Conservation (phyloP, 2,329 filamentous ascomycete genomes). For the Trichophyton schoenleinii region DNA sequence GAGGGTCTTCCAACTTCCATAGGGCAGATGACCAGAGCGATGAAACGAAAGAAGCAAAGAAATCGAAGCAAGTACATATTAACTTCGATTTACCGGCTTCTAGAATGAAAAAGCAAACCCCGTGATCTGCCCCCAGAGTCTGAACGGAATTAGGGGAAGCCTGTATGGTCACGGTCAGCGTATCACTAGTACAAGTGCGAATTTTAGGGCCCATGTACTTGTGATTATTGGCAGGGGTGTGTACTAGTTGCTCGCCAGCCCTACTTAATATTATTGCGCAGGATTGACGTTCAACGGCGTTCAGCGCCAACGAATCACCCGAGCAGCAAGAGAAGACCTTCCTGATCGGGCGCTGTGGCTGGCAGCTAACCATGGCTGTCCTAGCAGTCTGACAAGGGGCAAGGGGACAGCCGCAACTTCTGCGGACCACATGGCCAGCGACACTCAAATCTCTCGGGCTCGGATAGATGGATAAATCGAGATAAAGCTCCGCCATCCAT, state of each 20-base stretch:
- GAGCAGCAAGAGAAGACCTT: neutral
- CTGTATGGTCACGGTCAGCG: conserved; percentile 1
- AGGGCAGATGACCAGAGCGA: neutral
- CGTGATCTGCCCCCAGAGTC: neutral
- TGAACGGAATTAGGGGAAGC: neutral
- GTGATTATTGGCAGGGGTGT: neutral
- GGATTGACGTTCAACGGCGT: neutral
- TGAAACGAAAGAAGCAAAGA: conserved; percentile 2
- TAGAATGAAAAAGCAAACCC: neutral
- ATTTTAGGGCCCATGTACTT: neutral
- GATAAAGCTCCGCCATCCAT: conserved; percentile 2
- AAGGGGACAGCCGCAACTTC: neutral
- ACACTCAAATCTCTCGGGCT: neutral
- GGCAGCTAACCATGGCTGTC: neutral
- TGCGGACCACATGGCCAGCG: conserved; percentile 1
- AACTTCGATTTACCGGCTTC: neutral
- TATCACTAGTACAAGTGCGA: neutral
- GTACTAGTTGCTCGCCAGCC: neutral
- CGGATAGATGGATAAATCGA: conserved; percentile 1
- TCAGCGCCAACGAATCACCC: neutral
- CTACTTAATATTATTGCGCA: neutral
- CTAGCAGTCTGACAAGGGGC: neutral
- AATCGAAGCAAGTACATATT: neutral
- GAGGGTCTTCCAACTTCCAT: neutral
- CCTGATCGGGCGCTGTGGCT: conserved; percentile 3